Evolutionary conservation across 495 filamentous ascomycete species (phyloP), one percentile per base, ranked within the genome.

Genomic region (Aspergillus mulundensis): DNA sequence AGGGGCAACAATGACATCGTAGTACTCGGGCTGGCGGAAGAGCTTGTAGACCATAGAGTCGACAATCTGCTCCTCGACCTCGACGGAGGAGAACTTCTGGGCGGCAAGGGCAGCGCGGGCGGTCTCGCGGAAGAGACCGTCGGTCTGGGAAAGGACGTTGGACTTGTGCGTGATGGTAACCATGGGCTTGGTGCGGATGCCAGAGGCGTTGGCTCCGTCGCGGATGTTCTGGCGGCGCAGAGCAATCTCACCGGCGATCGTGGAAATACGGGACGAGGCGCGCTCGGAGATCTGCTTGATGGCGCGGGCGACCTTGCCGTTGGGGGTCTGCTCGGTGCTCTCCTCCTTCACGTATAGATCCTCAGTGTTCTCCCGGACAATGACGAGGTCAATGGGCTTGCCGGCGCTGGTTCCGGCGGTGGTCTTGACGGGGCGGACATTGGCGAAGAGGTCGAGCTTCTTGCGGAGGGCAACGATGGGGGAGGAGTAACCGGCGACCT

Each of bases 41-140:
- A 98, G 86, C 80, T 97, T 97, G 83, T 98, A 98, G 39, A 97
- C 90, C 94, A 98, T 98, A 38, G 84, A 89, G 71, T 98, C 94
- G 54, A 98, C 93, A 61, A 98, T 98, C 80, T 98, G 94, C 80
- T 98, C 94, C 69, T 98, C 95, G 46, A 95, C 82, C 23, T 75
- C 73, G 28, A 97, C 76, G 30, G 66, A 71, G 2, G 64, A 64
- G 74, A 86, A 94, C 55, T 76, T 80, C 20, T 81, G 62, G 30
- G 75, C 77, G 21, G 84, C 79, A 16, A 97, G 88, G 11, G 88
- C 87, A 11, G 72, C 66, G 58, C 85, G 81, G 14, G 90, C 84
- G 8, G 88, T 88, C 66, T 86, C 80, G 50, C 94, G 85, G 86
- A 98, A 98, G 36, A 98, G 83, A 14, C 94, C 94, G 74, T 98